Conservation (phyloP, 352 stramenopile species). For the Pythium coloratum region DNA sequence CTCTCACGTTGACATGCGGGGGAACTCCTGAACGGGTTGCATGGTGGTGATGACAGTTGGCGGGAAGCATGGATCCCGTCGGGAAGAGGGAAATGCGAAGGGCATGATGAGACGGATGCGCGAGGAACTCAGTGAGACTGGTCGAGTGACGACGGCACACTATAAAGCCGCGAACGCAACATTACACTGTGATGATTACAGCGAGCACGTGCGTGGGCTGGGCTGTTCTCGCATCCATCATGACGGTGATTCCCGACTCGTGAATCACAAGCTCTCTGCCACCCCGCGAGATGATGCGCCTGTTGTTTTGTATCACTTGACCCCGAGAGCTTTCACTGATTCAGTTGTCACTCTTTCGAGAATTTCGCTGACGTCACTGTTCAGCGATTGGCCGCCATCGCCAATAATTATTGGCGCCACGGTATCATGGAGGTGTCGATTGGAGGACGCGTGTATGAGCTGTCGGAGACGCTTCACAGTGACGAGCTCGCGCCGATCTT, state of each 20-base stretch:
- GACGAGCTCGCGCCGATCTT: conserved; percentile 80
- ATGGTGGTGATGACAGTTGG: background rate
- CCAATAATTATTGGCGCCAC: background rate
- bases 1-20: background rate
- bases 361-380: conserved; percentile 2
- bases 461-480: conserved; percentile 78
- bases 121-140: too few species aligned
- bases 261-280: too few species aligned
- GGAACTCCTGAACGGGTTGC: background rate
- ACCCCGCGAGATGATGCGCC: too few species aligned
- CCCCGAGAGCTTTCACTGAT: too few species aligned
- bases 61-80: too few species aligned
- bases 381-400: background rate
- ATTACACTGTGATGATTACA: too few species aligned
- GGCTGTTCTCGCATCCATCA: background rate
- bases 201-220: background rate
- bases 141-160: too few species aligned
- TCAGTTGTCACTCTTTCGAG: background rate
- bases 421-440: conserved; percentile 42
- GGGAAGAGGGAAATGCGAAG: too few species aligned
- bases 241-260: too few species aligned
- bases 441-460: conserved; percentile 44
- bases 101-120: too few species aligned
- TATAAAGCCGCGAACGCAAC: too few species aligned
- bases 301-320: background rate